Base-by-base conservation (phyloP, 2,329 filamentous ascomycete species). In the Fusarium metavorans region DNA sequence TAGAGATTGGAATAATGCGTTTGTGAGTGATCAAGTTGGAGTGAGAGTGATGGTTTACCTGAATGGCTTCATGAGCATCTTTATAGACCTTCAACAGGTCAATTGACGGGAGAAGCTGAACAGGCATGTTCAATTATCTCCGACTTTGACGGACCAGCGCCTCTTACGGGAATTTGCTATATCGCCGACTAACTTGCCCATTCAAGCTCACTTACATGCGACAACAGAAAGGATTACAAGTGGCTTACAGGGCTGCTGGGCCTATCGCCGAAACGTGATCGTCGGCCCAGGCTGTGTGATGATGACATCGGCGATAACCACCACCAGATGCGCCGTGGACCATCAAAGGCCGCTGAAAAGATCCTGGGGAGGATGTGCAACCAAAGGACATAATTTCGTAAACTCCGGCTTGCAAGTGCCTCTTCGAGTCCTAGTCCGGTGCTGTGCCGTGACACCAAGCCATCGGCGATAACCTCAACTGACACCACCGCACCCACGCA, bases 211-310 rank as follows among this genome's bases (percentile, higher is more conserved):
- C 35, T 35, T 59, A 13, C 20, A n/a, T 2, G 20, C 34, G 20
- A 27, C 56, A 4, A 39, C 10, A 27, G 9, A 2, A 34, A 39
- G 8, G 11, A 18, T 13, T 27, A 5, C 13, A 20, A 32, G 30
- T 25, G 34, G n/a, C 25, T 52, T n/a, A n/a, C 20, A 34, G 11
- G 54, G 45, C n/a, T 30, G 6, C 7, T 6, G 2, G 18, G 37
- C 35, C 54, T 73, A 75, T 71, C 74, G 69, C 74, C 74, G 74
- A 76, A 52, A 35, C 4, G 52, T 27, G 10, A 60, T 43, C 16
- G 14, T 59, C 41, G 14, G 56, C 64, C 35, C 30, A 23, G 18
- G 6, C 14, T 50, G 7, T 14, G 25, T 23, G 52, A 60, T n/a
- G 20, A 6, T 63, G 56, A 43, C 63, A 20, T 76, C 70, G 67